Evolutionary conservation across 129 eudicot species (phyloP), one percentile per base, ranked within the genome.

Genomic region (Tanacetum coccineum): DNA sequence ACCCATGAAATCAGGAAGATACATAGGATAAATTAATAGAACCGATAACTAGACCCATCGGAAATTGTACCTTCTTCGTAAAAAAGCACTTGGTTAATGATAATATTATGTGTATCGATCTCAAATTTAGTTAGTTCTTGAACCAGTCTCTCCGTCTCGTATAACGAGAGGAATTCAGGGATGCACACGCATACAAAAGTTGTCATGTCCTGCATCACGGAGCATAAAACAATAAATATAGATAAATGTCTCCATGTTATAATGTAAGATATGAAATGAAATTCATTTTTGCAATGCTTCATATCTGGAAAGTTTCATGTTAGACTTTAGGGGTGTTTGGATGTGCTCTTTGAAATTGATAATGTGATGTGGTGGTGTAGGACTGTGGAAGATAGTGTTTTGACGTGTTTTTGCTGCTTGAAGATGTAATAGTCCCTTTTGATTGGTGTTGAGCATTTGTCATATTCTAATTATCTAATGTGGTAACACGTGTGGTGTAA

Each of bases 151-250:
- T 94, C 99, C 4, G 99, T 94, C 80, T 94, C 99, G 26, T 94
- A 94, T 13, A 94, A 79, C 6, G 99, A 94, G 64, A 94, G 97
- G 84, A 94, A 94, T 61, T 94, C 99, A 0, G 99, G 99, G 44
- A 94, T 94, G 95, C 99, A 94, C 18, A 94, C 99, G 25, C 99
- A 94, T 51, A 89, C 83, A 71, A 94, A 94, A 46, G 97, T 94
- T 3, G 99, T 89, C 95, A 94, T 20, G 52, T 94, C 99, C 99
- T 94, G 88, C 74, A 77, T 70, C 13, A 32, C 28, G 64, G 70
- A 44, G 19, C 52, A 50, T 36, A 17, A 64, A 64, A 17, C n/a
- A 57, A 15, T 48, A 39, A 32, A 40, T 9, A 1, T 22, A 36
- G 26, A 54, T 53, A 54, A 46, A 64, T 14, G 10, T 17, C 62